Evolutionary conservation across 1,284 basidiomycete species (phyloP).

Genomic region (Leccinum pseudoinsigne): DNA sequence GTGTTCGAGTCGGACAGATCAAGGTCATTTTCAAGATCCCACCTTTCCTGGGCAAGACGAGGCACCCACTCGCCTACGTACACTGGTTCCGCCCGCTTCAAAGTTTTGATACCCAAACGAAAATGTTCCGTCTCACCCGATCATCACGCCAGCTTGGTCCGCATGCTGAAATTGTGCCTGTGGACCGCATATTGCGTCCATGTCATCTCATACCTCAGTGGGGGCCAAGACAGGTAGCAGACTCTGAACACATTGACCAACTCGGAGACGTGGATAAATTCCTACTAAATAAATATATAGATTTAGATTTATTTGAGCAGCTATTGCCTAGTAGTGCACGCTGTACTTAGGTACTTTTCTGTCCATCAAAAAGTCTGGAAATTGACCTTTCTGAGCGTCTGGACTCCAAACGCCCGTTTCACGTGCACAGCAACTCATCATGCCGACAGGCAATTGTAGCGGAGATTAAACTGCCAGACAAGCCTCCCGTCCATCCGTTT

Average conservation of each 20-base stretch:
- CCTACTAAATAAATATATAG: neutral
- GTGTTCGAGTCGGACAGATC: neutral
- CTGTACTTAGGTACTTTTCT: neutral
- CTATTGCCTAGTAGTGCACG: neutral
- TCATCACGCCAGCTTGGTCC: neutral
- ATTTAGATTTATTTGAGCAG: neutral
- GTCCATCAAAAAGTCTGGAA: neutral
- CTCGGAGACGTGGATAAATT: neutral
- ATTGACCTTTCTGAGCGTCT: no score
- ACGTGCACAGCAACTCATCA: no score
- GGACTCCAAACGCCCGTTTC: no score
- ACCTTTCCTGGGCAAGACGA: neutral
- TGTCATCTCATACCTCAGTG: neutral
- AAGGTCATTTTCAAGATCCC: neutral
- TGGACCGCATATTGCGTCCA: neutral
- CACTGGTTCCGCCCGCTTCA: neutral
- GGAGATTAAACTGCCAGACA: no score
- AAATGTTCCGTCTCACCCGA: neutral
- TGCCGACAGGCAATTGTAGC: no score
- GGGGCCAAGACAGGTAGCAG: neutral
- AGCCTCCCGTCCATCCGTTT: no score
- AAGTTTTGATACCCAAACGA: neutral
- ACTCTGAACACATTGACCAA: neutral
- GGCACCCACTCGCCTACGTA: neutral
- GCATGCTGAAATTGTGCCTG: neutral